These are phyloP conservation scores for Eimeria necatrix DNA, from an alignment of 169 alveolate species.

Conservation along the genomic window DNA sequence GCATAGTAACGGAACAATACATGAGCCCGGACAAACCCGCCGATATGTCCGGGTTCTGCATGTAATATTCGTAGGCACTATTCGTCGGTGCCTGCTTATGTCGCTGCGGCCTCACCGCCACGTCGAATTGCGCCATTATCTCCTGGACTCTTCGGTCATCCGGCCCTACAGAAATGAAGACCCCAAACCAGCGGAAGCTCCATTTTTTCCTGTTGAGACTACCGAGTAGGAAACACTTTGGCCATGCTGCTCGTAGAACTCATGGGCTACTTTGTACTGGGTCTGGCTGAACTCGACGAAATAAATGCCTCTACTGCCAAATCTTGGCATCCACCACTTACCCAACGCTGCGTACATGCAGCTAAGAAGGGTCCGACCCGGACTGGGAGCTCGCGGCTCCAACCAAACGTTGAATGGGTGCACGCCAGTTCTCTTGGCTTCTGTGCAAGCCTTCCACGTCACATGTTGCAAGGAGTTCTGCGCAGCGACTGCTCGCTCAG, in stretches of 20 bases:
- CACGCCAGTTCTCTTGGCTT: conserved; percentile 8
- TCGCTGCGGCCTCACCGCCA: conserved; percentile 14
- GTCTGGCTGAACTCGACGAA: too few relatives aligned
- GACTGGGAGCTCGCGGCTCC: conserved; percentile 71
- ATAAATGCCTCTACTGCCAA: not conserved
- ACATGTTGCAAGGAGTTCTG: not conserved
- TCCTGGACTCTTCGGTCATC: conserved; percentile 49
- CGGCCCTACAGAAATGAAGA: conserved; percentile 14
- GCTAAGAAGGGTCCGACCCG: conserved; percentile 71
- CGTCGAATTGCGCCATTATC: conserved; percentile 4
- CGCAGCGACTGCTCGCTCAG: not conserved
- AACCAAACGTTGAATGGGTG: conserved; percentile 48
- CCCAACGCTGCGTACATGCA: conserved; percentile 78
- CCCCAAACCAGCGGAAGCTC: not conserved
- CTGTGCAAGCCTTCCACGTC: not conserved
- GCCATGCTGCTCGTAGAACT: too few relatives aligned
- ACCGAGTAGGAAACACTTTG: too few relatives aligned
- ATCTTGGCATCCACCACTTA: not conserved
- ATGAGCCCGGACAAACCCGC: too few relatives aligned
- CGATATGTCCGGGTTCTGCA: too few relatives aligned
- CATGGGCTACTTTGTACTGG: too few relatives aligned
- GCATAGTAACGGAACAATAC: too few relatives aligned
- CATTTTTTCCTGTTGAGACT: too few relatives aligned
- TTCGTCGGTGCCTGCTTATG: too few relatives aligned
- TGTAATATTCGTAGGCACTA: too few relatives aligned